Conservation (phyloP, 768 basidiomycete species). For the Pleurotus platypus region DNA sequence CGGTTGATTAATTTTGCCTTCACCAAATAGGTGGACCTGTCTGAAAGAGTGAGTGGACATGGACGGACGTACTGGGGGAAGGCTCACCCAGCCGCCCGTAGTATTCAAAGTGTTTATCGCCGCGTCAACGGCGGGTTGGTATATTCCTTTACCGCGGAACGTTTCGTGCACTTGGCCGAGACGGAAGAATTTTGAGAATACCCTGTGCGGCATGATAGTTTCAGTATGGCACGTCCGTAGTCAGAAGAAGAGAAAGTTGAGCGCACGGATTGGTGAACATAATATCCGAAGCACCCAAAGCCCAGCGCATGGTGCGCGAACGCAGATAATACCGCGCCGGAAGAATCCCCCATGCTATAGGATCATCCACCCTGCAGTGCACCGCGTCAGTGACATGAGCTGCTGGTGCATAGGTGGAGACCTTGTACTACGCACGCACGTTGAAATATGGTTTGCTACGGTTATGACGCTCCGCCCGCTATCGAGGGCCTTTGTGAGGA, state of each 20-base stretch:
- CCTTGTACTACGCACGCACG: slow-evolving; percentile 43
- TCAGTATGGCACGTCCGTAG: slow-evolving; percentile 5
- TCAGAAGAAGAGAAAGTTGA: neutral
- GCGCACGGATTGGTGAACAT: slow-evolving; percentile 91
- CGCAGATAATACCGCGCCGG: slow-evolving; percentile 60
- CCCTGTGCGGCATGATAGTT: slow-evolving; percentile 41
- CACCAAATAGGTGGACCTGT: slow-evolving; percentile 90
- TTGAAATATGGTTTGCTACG: slow-evolving; percentile 93
- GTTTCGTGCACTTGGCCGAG: slow-evolving; percentile 92
- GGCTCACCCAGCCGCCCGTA: slow-evolving; percentile 78
- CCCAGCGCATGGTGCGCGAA: slow-evolving; percentile 75
- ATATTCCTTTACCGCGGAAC: slow-evolving; percentile 84
- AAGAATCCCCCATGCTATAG: slow-evolving; percentile 83
- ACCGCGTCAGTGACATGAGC: slow-evolving; percentile 39
- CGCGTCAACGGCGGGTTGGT: slow-evolving; percentile 81
- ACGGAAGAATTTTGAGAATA: slow-evolving; percentile 82
- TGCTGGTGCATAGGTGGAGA: neutral
- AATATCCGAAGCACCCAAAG: slow-evolving; percentile 88
- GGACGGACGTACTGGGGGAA: neutral
- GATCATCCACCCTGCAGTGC: slow-evolving; percentile 77
- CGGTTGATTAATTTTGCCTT: slow-evolving; percentile 85
- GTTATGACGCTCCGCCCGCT: slow-evolving; percentile 73
- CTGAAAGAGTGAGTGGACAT: neutral
- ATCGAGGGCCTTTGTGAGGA: slow-evolving; percentile 60
- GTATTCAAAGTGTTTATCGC: slow-evolving; percentile 75